Percentiles rank a stretch among this genome's conserved stretches.
phyloP scores from a whole-genome alignment of 208 protist species.

The Crithidia thermophila region DNA sequence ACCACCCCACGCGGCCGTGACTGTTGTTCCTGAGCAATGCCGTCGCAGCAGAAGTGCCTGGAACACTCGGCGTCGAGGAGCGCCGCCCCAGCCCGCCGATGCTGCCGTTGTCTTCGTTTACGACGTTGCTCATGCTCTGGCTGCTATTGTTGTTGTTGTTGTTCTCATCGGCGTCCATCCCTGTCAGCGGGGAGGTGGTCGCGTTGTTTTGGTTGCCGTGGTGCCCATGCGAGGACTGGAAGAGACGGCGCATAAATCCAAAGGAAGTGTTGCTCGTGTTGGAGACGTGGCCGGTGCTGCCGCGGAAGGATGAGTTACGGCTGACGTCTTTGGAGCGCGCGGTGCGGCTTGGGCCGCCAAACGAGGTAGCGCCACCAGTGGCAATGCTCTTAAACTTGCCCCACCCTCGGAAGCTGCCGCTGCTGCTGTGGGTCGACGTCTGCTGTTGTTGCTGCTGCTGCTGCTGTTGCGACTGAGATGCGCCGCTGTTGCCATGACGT shows the following conservation, averaged over 20 bases:
- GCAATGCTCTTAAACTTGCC: slow-evolving; percentile 14
- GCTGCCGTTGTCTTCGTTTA: neutral
- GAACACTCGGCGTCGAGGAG: neutral
- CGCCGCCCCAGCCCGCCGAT: neutral
- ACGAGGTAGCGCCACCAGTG: neutral
- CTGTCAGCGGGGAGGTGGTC: neutral
- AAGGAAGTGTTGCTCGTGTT: slow-evolving; percentile 18
- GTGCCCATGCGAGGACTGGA: slow-evolving; percentile 15
- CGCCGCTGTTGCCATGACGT: no score
- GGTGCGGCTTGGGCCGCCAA: neutral
- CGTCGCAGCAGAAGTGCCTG: neutral
- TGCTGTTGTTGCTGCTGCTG: neutral
- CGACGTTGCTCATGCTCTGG: neutral
- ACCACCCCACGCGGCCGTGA: neutral
- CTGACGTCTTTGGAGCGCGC: slow-evolving; percentile 3
- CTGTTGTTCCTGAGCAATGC: neutral
- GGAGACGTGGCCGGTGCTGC: neutral
- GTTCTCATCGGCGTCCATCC: no score
- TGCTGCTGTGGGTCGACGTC: neutral
- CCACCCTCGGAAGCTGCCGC: slow-evolving; percentile 21
- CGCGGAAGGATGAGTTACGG: slow-evolving; percentile 21
- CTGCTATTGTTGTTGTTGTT: no score
- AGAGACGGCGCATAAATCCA: slow-evolving; percentile 20
- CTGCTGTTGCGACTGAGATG: neutral
- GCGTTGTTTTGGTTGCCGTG: neutral